Base-by-base conservation (phyloP, 345 rosid genomes). In the Boechera retrofracta region DNA sequence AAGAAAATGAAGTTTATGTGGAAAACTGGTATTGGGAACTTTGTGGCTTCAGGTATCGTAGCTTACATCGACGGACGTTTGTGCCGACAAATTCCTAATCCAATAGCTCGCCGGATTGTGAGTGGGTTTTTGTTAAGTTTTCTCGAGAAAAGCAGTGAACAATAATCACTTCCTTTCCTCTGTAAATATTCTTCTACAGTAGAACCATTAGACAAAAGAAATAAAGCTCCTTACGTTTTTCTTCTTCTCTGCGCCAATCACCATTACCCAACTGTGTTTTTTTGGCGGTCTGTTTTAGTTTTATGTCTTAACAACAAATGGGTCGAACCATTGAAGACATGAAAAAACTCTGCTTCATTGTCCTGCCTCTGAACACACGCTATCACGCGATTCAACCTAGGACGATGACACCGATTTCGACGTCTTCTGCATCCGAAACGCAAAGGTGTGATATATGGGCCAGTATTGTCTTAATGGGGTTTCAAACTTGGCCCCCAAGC, bases 11-110 rank as follows among this genome's bases (percentile, higher is more conserved):
- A 72, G 79, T 83, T 88, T 69, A 80, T 71, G 32, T 87, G 98
- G 97, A 90, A 75, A 84, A 82, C 97, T 89, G 97, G 97, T 16
- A 42, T 92, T 10, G 85, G 85, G 42, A 88, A 81, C 53, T 92
- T 92, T 74, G 81, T 88, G 12, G 78, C 89, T 32, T 90, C 97
- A 2, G 97, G 92, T 55, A 82, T 94, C 26, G 68, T 92, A 11
- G 97, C 98, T 6, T 94, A 94, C 75, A 79, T 92, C 12, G 97
- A 94, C 57, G 98, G 98, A 52, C 86, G 95, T 84, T 70, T 92
- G 57, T 92, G 98, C 64, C 91, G 97, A 5, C 78, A 80, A 38
- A 94, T 94, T 71, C 97, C 97, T 6, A 86, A 92, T 79, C 97
- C 92, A n/a, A 51, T 94, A n/a, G 92, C 90, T 11, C 86, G 97